These are phyloP conservation scores for Waitea zeae DNA, from an alignment of 1,284 basidiomycete species.

Conservation along the genomic window DNA sequence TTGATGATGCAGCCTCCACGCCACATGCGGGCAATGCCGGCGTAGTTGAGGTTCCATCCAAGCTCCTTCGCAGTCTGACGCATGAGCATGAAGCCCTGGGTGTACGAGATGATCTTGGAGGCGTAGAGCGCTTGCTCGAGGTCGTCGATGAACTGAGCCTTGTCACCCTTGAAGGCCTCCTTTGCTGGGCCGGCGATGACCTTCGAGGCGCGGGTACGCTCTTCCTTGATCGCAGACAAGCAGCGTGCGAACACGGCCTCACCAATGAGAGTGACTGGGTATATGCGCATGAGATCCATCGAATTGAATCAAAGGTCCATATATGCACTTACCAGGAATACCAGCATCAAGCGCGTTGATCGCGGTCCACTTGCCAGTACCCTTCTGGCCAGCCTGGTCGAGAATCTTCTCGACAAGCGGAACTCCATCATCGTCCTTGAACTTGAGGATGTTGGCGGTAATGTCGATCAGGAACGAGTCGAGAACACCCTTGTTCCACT, in stretches of 20 bases:
- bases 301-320: background rate
- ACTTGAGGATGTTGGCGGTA: conserved; percentile 87
- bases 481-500: conserved; percentile 98
- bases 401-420: conserved; percentile 91
- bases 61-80: conserved; percentile 92
- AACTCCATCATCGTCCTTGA: conserved; percentile 90
- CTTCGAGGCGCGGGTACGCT: conserved; percentile 90
- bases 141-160: conserved; percentile 97
- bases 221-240: conserved; percentile 94
- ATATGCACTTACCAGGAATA: conserved; percentile 55
- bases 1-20: conserved; percentile 99
- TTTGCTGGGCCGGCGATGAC: conserved; percentile 78
- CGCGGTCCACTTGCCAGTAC: conserved; percentile 99
- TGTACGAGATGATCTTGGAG: conserved; percentile 98
- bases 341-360: conserved; percentile 96
- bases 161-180: conserved; percentile 93
- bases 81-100: conserved; percentile 99
- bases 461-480: conserved; percentile 99
- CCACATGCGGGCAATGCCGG: conserved; percentile 98
- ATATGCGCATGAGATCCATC: conserved; percentile 3
- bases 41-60: conserved; percentile 80
- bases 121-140: conserved; percentile 99
- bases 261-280: conserved; percentile 88
- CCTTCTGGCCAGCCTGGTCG: conserved; percentile 96
- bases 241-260: conserved; percentile 99